Conservation (phyloP, 345 rosid genomes). For the Salix viminalis region DNA sequence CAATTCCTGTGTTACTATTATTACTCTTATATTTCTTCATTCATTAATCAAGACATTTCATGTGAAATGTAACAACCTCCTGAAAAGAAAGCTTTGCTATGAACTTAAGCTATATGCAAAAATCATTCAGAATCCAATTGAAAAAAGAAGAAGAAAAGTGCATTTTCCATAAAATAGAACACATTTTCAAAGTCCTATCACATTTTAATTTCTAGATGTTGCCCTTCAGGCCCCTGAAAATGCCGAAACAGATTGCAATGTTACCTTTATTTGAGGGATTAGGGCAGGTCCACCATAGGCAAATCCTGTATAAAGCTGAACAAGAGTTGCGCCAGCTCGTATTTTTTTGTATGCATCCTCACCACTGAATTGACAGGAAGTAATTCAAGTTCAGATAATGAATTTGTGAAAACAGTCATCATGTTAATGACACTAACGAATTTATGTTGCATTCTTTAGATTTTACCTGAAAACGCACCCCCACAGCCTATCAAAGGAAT, state of each 20-base stretch:
- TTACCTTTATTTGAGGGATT: slow-evolving; percentile 87
- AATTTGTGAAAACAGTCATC: background rate
- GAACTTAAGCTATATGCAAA: background rate
- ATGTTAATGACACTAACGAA: background rate
- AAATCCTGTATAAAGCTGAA: slow-evolving; percentile 90
- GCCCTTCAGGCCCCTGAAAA: background rate
- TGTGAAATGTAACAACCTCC: background rate
- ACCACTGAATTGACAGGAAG: slow-evolving; percentile 50
- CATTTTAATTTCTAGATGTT: background rate
- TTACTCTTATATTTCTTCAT: too few relatives aligned
- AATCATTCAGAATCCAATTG: background rate
- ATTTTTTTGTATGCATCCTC: slow-evolving; percentile 95
- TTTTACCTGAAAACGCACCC: slow-evolving; percentile 79
- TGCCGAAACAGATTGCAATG: background rate
- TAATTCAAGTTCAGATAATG: slow-evolving; percentile 1
- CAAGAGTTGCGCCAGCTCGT: slow-evolving; percentile 93
- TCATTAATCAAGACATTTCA: background rate
- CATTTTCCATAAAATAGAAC: background rate
- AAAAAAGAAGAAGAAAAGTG: background rate
- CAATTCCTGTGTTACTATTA: background rate
- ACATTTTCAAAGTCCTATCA: background rate
- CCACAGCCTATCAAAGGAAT: slow-evolving; percentile 92
- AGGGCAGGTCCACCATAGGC: slow-evolving; percentile 97
- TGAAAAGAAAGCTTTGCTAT: background rate
- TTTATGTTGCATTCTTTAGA: background rate